Evolutionary conservation across 768 basidiomycete genomes (phyloP), one percentile per base, ranked within the genome.

Genomic region (Cyclocybe cylindracea): DNA sequence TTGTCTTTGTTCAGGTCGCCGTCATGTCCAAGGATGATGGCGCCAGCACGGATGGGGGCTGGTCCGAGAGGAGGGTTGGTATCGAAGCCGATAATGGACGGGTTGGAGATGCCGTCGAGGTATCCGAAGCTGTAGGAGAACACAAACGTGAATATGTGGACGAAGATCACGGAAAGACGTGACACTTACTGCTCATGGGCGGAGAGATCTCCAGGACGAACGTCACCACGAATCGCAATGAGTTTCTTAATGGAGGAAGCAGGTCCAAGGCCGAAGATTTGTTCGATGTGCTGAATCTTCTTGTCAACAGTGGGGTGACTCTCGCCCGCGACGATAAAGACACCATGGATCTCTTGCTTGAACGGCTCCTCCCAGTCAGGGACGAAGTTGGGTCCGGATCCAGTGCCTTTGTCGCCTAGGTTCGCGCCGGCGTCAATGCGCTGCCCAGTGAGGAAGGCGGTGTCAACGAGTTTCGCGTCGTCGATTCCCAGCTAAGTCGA

Each of bases 321-420:
- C 35, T 80, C 78, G 2, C 76, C 79, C 24, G 81, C 73, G 44
- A 84, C 65, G 36, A 83, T 58, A 49, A 83, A 70, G 13, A 82
- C 62, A 10, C 78, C 80, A 54, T 85, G 73, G 35, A 83, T 72
- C 9, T 71, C 55, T 57, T 74, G 51, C 56, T 72, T 59, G 65
- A 84, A 83, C 10, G 67, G 64, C 0, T 69, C 63, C 5, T 78
- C 70, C 83, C 83, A 84, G 55, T 77, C 69, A n/a, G 78, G 75
- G 14, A 63, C 57, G 46, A 66, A 61, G 32, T 50, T 56, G 14
- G 56, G 13, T 24, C 54, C 60, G 32, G 46, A 63, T 2, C 55
- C 51, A 44, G 39, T 46, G 39, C 53, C 53, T n/a, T 70, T 66
- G 57, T 80, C 77, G 24, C 73, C 75, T 8, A 79, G 69, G 18